These are phyloP conservation scores for Hevea brasiliensis DNA, from an alignment of 345 rosid genomes.

Conservation along the genomic window DNA sequence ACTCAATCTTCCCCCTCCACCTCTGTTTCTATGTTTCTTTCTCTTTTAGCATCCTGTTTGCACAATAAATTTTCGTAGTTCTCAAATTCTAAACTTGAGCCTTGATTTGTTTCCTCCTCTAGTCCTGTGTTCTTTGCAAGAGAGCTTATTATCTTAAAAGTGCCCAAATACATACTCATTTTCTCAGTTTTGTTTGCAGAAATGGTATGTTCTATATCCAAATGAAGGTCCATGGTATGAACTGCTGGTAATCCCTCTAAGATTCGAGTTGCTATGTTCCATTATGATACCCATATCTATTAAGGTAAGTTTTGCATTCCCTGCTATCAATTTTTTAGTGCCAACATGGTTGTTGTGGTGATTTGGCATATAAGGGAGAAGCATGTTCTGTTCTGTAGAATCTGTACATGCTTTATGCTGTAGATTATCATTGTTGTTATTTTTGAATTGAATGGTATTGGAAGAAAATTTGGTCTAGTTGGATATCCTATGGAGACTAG, in stretches of 20 bases:
- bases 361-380: background rate
- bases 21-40: background rate
- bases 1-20: background rate
- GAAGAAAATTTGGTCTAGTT: slow-evolving; percentile 3
- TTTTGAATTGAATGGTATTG: background rate
- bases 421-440: background rate
- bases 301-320: slow-evolving; percentile 50
- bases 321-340: slow-evolving; percentile 9
- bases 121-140: background rate
- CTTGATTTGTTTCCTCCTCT: background rate
- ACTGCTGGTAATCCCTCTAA: slow-evolving; percentile 81
- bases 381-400: background rate
- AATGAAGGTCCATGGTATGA: slow-evolving; percentile 96
- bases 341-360: background rate
- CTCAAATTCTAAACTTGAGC: background rate
- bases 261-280: slow-evolving; percentile 98
- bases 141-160: background rate
- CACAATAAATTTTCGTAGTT: background rate
- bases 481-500: background rate
- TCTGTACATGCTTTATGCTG: background rate
- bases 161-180: background rate
- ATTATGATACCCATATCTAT: slow-evolving; percentile 99
- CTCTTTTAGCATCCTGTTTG: background rate
- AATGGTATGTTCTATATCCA: slow-evolving; percentile 95
- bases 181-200: slow-evolving; percentile 50